Evolutionary conservation across 225 moss, liverwort and hornwort species (phyloP).

Genomic region (Marchantia polymorpha): DNA sequence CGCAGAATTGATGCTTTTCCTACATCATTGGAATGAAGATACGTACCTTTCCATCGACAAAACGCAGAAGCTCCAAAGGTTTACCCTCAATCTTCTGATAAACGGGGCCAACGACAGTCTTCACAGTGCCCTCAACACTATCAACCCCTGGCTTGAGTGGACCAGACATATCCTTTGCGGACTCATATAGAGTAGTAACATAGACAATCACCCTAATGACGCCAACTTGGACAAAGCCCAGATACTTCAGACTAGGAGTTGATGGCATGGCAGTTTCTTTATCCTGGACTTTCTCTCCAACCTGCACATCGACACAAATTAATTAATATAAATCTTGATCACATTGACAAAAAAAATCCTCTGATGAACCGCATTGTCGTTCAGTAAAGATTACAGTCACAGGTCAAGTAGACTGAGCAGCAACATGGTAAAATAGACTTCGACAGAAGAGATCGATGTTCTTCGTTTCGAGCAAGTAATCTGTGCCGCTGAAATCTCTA

Average conservation of each 20-base stretch:
- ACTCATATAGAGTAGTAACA: constrained; percentile 30
- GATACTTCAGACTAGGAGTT: constrained; percentile 38
- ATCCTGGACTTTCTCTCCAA: not conserved
- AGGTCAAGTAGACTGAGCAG: no score
- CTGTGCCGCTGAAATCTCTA: no score
- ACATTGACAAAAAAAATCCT: no score
- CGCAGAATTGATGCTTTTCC: no score
- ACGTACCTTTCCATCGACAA: constrained; percentile 38
- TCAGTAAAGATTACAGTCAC: no score
- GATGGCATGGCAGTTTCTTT: not conserved
- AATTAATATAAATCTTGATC: no score
- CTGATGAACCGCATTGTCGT: no score
- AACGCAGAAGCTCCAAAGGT: constrained; percentile 33
- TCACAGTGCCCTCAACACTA: constrained; percentile 48
- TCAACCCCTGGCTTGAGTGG: constrained; percentile 51
- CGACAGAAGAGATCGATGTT: no score
- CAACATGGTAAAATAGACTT: no score
- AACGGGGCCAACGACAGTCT: constrained; percentile 46
- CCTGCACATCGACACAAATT: not conserved
- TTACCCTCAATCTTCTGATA: constrained; percentile 40
- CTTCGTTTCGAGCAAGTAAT: no score
- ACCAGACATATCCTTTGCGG: constrained; percentile 39
- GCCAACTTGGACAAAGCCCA: constrained; percentile 33
- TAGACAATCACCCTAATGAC: constrained; percentile 28
- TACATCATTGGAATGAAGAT: not conserved